phyloP scores from a whole-genome alignment of 2,329 filamentous ascomycete species.

The Amphichorda felina region DNA sequence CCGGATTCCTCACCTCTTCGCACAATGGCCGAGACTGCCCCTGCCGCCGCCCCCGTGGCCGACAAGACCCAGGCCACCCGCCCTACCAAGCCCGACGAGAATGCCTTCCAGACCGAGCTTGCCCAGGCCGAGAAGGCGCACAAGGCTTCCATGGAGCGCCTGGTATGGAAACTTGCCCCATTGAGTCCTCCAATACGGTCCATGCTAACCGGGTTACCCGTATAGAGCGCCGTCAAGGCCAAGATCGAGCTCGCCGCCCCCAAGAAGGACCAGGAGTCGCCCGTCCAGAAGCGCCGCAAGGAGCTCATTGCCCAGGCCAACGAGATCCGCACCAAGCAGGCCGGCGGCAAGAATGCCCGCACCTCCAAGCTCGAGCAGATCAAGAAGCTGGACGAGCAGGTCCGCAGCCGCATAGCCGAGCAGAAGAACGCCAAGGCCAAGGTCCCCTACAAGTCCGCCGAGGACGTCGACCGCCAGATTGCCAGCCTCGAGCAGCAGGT shows the following conservation, averaged over 20 bases:
- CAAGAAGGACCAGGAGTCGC: constrained; percentile 67
- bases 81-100: constrained; percentile 82
- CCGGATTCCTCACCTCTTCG: constrained; percentile 6
- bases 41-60: constrained; percentile 30
- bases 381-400: constrained; percentile 79
- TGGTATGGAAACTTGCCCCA: constrained; percentile 18
- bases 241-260: constrained; percentile 79
- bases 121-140: constrained; percentile 81
- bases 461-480: constrained; percentile 81
- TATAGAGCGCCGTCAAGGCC: constrained; percentile 74
- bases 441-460: constrained; percentile 73
- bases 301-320: constrained; percentile 75
- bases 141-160: constrained; percentile 56
- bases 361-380: constrained; percentile 75
- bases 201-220: background rate
- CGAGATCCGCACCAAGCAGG: constrained; percentile 79
- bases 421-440: constrained; percentile 77
- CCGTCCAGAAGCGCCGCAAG: constrained; percentile 69
- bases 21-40: constrained; percentile 32
- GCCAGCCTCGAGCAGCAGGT: constrained; percentile 72
- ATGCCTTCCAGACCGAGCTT: constrained; percentile 67
- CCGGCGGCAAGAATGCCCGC: constrained; percentile 73
- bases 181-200: constrained; percentile 5
- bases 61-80: constrained; percentile 35
- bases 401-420: constrained; percentile 75